Evolutionary conservation across 768 basidiomycete genomes (phyloP).

Genomic region (Agaricus sinodeliciosus): DNA sequence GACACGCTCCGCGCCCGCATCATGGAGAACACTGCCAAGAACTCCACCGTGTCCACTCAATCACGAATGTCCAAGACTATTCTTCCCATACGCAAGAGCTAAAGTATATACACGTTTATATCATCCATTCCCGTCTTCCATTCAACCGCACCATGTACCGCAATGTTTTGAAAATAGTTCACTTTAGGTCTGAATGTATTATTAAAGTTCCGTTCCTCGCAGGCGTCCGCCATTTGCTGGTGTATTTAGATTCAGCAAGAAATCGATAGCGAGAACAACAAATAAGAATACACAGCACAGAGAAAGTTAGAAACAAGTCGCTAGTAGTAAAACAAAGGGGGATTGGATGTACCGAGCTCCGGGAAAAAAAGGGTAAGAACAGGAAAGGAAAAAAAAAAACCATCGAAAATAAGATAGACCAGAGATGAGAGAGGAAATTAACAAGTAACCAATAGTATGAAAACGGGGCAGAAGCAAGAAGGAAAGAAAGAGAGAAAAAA

Average conservation of each 20-base stretch:
- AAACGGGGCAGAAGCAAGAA: slow-evolving; percentile 12
- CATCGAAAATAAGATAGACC: slow-evolving; percentile 22
- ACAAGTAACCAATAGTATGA: slow-evolving; percentile 13
- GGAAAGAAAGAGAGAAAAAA: slow-evolving; percentile 8
- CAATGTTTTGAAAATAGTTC: not conserved
- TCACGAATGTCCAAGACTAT: not conserved
- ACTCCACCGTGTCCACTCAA: not conserved
- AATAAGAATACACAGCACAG: slow-evolving; percentile 16
- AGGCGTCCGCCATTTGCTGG: not conserved
- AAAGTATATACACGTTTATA: not conserved
- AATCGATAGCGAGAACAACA: slow-evolving; percentile 18
- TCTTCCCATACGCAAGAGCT: slow-evolving; percentile 2
- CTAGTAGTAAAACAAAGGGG: slow-evolving; percentile 11
- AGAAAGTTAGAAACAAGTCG: slow-evolving; percentile 18
- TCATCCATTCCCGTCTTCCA: not conserved
- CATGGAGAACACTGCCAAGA: slow-evolving; percentile 45
- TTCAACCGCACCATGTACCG: not conserved
- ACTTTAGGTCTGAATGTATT: not conserved
- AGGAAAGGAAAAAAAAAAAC: slow-evolving; percentile 17
- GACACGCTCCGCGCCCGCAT: slow-evolving; percentile 48
- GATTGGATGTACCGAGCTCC: slow-evolving; percentile 31
- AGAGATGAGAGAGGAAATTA: slow-evolving; percentile 13
- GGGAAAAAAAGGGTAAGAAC: slow-evolving; percentile 18
- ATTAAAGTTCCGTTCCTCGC: not conserved
- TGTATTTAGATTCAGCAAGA: slow-evolving; percentile 15